Percentiles rank a stretch among this genome's conserved stretches.
Evolutionary conservation across 2,329 filamentous ascomycete species (phyloP).

Genomic region (Claviceps pazoutovae): DNA sequence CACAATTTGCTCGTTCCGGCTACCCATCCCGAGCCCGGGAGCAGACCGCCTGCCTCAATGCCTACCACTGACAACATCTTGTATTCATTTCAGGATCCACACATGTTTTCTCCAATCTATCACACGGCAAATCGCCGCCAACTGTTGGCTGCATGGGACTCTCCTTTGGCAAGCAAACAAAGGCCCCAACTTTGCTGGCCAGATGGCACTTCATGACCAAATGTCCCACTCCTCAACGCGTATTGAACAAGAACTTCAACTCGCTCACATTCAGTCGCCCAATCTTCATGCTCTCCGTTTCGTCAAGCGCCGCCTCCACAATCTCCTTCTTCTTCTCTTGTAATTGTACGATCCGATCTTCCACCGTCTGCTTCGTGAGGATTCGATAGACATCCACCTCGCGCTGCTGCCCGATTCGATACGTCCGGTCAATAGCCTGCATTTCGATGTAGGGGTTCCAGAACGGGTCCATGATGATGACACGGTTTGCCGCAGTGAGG

Average conservation of each 20-base stretch:
- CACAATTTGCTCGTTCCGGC: no score
- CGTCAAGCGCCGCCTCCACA: conserved; percentile 68
- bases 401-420: conserved; percentile 69
- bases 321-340: conserved; percentile 67
- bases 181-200: no score
- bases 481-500: conserved; percentile 65
- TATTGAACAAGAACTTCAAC: conserved; percentile 52
- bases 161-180: no score
- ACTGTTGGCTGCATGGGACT: no score
- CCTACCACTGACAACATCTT: no score
- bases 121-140: no score
- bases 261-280: conserved; percentile 52
- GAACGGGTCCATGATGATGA: conserved; percentile 85
- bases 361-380: conserved; percentile 63
- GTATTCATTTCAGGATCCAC: no score
- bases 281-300: conserved; percentile 52
- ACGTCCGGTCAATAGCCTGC: conserved; percentile 79
- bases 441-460: conserved; percentile 92
- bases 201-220: not conserved
- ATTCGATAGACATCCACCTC: conserved; percentile 70
- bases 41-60: no score
- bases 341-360: conserved; percentile 69
- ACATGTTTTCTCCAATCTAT: no score
- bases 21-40: no score
- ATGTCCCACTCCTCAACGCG: not conserved